A percentile compares a stretch with the other conserved stretches of the same genome.
These are phyloP conservation scores for Neospora caninum DNA, from an alignment of 169 alveolate genomes.

Conservation along the genomic window DNA sequence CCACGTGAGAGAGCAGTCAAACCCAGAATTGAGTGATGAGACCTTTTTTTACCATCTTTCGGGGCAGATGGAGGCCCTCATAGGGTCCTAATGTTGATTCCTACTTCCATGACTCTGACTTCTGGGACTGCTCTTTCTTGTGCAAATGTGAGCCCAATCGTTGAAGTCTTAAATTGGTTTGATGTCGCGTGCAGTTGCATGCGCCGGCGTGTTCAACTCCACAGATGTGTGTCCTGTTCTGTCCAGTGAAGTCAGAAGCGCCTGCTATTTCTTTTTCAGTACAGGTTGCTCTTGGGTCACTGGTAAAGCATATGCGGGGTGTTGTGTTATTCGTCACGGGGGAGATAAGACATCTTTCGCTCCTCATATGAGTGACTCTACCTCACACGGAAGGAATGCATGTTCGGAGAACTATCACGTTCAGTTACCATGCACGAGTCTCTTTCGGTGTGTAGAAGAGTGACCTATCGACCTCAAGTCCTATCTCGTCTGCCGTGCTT, in stretches of 20 bases:
- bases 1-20: neutral
- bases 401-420: no score
- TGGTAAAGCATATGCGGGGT: neutral
- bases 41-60: slow-evolving; percentile 24
- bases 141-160: no score
- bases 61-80: slow-evolving; percentile 31
- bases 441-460: neutral
- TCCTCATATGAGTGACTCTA: no score
- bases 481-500: neutral
- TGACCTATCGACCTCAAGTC: neutral
- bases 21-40: neutral
- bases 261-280: neutral
- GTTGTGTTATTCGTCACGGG: neutral
- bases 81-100: slow-evolving; percentile 2
- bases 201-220: neutral
- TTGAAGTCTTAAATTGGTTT: no score
- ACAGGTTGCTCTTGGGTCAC: slow-evolving; percentile 49
- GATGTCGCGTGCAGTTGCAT: neutral
- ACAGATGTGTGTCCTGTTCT: neutral
- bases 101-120: slow-evolving; percentile 36
- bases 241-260: slow-evolving; percentile 46
- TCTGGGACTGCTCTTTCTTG: neutral
- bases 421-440: no score
- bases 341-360: no score
- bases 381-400: no score